These are phyloP conservation scores for Arxiozyma bovina DNA, from an alignment of 1,139 yeast species.

Conservation along the genomic window DNA sequence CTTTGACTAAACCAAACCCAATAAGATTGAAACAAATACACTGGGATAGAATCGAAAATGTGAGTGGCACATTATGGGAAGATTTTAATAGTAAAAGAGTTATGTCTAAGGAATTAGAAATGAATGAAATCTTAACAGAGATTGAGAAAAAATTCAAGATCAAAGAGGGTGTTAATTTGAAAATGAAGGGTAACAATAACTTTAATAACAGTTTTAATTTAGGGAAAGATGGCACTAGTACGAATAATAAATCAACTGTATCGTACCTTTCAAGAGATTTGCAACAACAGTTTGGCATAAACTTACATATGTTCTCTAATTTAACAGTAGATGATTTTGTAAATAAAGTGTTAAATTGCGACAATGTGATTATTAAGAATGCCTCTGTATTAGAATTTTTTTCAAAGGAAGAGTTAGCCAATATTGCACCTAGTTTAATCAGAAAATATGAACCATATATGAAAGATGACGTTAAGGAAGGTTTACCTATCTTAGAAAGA, in stretches of 20 bases:
- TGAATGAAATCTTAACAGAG: constrained; percentile 65
- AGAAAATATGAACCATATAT: constrained; percentile 69
- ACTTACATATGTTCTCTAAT: constrained; percentile 69
- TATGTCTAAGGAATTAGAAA: constrained; percentile 46
- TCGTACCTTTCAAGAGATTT: constrained; percentile 69
- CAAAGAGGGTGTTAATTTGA: constrained; percentile 18
- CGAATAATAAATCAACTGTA: constrained; percentile 32
- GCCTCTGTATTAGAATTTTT: constrained; percentile 74
- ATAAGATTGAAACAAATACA: constrained; percentile 75
- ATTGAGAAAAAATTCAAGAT: constrained; percentile 63
- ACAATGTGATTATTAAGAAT: constrained; percentile 57
- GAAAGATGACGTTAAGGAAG: constrained; percentile 28
- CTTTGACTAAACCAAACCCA: constrained; percentile 14
- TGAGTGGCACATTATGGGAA: constrained; percentile 77
- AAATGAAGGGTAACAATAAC: constrained; percentile 25
- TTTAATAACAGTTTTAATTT: neutral
- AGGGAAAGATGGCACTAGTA: neutral
- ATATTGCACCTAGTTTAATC: constrained; percentile 57
- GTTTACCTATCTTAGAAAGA: constrained; percentile 57
- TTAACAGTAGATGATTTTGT: constrained; percentile 57
- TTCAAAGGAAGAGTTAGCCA: constrained; percentile 60
- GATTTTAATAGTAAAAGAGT: constrained; percentile 40
- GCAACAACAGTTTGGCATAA: constrained; percentile 88
- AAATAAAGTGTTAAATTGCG: constrained; percentile 59
- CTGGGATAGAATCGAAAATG: constrained; percentile 76